phyloP scores from a whole-genome alignment of 768 basidiomycete genomes.

The Daedaleopsis nitida region DNA sequence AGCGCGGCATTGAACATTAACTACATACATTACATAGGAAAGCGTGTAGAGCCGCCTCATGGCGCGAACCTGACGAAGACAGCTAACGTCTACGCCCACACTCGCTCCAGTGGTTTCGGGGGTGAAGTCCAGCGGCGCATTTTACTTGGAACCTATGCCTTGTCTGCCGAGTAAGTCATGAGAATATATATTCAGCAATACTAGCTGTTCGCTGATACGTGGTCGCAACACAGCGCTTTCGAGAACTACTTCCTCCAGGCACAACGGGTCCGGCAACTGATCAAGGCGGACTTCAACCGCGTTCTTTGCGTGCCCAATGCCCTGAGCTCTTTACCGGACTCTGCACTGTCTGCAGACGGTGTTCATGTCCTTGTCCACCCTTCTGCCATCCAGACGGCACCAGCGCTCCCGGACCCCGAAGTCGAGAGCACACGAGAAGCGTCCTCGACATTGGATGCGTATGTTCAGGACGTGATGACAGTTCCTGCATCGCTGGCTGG shows the following conservation, averaged over 20 bases:
- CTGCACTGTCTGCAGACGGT: slow-evolving; percentile 23
- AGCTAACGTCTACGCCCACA: slow-evolving; percentile 60
- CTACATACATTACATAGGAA: slow-evolving; percentile 40
- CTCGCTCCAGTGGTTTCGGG: slow-evolving; percentile 76
- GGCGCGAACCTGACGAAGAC: slow-evolving; percentile 50
- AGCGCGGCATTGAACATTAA: not conserved
- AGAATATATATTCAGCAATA: not conserved
- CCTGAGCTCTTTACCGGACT: slow-evolving; percentile 1
- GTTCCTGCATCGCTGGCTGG: slow-evolving; percentile 93
- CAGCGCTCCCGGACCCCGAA: slow-evolving; percentile 42
- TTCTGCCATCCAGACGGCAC: slow-evolving; percentile 85
- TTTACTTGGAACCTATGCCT: slow-evolving; percentile 85
- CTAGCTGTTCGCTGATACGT: not conserved
- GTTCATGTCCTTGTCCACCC: slow-evolving; percentile 89
- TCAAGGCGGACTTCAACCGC: slow-evolving; percentile 72
- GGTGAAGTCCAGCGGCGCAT: slow-evolving; percentile 85
- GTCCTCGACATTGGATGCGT: slow-evolving; percentile 50
- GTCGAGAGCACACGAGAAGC: not conserved
- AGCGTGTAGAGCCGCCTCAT: slow-evolving; percentile 46
- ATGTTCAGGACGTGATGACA: slow-evolving; percentile 90
- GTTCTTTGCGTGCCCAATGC: slow-evolving; percentile 66
- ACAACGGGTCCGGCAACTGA: slow-evolving; percentile 69
- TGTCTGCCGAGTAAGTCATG: slow-evolving; percentile 81
- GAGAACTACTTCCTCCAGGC: slow-evolving; percentile 98
- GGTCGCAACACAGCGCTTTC: slow-evolving; percentile 65